phyloP scores from a whole-genome alignment of 441 rosid genomes.

The Populus hybrid region DNA sequence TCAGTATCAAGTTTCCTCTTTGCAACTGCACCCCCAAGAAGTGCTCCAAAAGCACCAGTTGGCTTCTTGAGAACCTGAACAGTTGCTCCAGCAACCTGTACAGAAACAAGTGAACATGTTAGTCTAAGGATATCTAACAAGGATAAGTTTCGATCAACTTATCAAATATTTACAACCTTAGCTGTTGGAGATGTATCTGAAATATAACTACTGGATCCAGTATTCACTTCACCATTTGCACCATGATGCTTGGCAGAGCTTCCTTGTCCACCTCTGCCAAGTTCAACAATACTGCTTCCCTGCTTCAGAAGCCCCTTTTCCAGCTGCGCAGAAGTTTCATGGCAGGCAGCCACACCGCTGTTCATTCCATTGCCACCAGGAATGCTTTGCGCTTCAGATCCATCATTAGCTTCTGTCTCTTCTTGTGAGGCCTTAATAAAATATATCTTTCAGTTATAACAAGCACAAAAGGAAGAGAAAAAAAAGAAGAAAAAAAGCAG shows the following conservation, averaged over 20 bases:
- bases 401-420: conserved; percentile 32
- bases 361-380: conserved; percentile 10
- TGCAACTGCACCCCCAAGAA: conserved; percentile 42
- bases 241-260: conserved; percentile 18
- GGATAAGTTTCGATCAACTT: conserved; percentile 3
- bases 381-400: conserved; percentile 24
- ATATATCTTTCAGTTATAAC: background rate
- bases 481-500: background rate
- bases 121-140: conserved; percentile 14
- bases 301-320: conserved; percentile 22
- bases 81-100: conserved; percentile 51
- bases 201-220: conserved; percentile 23
- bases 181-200: conserved; percentile 33
- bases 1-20: conserved; percentile 46
- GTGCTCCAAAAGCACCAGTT: conserved; percentile 53
- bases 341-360: conserved; percentile 7
- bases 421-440: conserved; percentile 35
- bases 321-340: conserved; percentile 16
- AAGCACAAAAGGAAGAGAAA: background rate
- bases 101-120: conserved; percentile 16
- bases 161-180: conserved; percentile 33
- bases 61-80: conserved; percentile 60
- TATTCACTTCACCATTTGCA: conserved; percentile 27
- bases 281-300: conserved; percentile 21
- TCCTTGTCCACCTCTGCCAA: conserved; percentile 12